Evolutionary conservation across 306 rosid species (phyloP).

Genomic region (Fragaria vesca): DNA sequence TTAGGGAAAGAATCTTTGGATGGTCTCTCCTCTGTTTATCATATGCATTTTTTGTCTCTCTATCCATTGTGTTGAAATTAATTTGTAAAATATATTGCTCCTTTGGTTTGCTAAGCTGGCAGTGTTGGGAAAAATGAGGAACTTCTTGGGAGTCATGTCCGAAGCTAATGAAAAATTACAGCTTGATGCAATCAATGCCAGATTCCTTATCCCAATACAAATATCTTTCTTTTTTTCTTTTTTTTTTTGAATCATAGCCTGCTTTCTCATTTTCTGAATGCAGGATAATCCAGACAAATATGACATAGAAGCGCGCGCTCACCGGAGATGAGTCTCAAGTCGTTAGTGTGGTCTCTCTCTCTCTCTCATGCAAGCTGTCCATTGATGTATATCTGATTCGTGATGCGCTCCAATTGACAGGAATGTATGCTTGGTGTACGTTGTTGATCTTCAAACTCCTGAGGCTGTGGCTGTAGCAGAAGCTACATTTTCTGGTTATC

Average conservation of each 20-base stretch:
- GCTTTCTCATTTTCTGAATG: constrained; percentile 2
- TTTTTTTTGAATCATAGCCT: background rate
- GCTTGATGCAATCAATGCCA: constrained; percentile 37
- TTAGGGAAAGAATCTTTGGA: background rate
- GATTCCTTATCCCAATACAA: background rate
- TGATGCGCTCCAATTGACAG: constrained; percentile 32
- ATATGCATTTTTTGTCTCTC: background rate
- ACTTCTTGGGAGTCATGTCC: constrained; percentile 69
- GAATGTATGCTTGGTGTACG: constrained; percentile 86
- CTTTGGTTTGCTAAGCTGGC: constrained; percentile 15
- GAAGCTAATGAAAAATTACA: constrained; percentile 67
- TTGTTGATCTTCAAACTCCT: constrained; percentile 79
- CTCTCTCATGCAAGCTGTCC: background rate
- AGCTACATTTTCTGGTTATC: constrained; percentile 57
- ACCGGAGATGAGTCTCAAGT: constrained; percentile 74
- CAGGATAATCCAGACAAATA: constrained; percentile 60
- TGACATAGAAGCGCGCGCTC: constrained; percentile 73
- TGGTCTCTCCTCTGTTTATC: background rate
- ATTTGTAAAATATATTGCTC: constrained; percentile 1
- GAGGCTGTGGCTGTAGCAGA: constrained; percentile 95
- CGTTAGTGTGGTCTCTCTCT: constrained; percentile 52
- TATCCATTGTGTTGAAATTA: background rate
- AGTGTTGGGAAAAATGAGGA: constrained; percentile 49
- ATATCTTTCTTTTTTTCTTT: background rate
- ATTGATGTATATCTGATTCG: constrained; percentile 11